Evolutionary conservation across 1,284 basidiomycete genomes (phyloP).

Genomic region (Gastroboletus turbinatus): DNA sequence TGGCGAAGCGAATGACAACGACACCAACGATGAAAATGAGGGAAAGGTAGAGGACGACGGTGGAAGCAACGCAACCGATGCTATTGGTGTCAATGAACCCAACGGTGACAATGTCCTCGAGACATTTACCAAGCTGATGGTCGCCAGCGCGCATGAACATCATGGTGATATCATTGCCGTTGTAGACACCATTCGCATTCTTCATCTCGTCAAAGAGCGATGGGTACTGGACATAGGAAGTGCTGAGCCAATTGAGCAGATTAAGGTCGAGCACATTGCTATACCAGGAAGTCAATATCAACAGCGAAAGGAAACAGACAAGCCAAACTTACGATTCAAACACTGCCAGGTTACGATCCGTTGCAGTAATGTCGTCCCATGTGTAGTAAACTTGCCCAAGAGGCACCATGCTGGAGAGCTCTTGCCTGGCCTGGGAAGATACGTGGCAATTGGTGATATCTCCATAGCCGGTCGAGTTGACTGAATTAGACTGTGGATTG

Average conservation of each 20-base stretch:
- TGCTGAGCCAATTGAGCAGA: slow-evolving; percentile 83
- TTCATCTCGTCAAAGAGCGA: slow-evolving; percentile 79
- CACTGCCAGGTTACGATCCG: slow-evolving; percentile 81
- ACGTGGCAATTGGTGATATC: slow-evolving; percentile 72
- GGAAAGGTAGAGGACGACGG: slow-evolving; percentile 92
- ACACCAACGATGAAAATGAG: slow-evolving; percentile 98
- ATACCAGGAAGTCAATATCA: slow-evolving; percentile 14
- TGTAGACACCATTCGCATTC: slow-evolving; percentile 68
- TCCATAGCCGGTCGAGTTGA: slow-evolving; percentile 73
- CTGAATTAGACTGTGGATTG: slow-evolving; percentile 61
- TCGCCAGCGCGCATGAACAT: slow-evolving; percentile 68
- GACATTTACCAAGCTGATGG: slow-evolving; percentile 72
- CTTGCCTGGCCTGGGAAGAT: slow-evolving; percentile 49
- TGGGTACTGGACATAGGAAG: slow-evolving; percentile 79
- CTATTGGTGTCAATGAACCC: slow-evolving; percentile 94
- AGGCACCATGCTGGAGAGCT: slow-evolving; percentile 50
- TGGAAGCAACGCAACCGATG: slow-evolving; percentile 94
- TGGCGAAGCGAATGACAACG: slow-evolving; percentile 91
- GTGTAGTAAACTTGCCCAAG: slow-evolving; percentile 90
- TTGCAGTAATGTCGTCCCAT: slow-evolving; percentile 81
- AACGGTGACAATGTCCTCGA: slow-evolving; percentile 83
- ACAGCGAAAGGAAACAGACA: slow-evolving; percentile 1
- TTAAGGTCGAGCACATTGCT: slow-evolving; percentile 88
- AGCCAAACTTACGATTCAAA: slow-evolving; percentile 75
- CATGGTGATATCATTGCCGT: slow-evolving; percentile 86